Percentiles rank a stretch among this genome's conserved stretches.
These are phyloP conservation scores for Coemansia sp. DNA, from an alignment of 192 early-diverging fungal species.

Conservation along the genomic window DNA sequence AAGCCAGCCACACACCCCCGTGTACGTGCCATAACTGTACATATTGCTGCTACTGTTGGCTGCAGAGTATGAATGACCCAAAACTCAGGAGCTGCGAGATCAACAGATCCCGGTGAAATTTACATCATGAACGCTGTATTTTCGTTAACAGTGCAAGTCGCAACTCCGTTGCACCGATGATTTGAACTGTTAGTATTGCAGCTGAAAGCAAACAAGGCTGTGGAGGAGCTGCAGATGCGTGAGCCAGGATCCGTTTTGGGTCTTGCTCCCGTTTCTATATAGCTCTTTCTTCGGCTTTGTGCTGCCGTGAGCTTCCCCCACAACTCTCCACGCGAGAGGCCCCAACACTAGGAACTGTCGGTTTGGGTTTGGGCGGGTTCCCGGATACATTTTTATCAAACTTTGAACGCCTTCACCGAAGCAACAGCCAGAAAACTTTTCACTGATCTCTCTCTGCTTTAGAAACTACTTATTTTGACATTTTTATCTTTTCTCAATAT, in stretches of 20 bases:
- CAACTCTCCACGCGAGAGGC: background rate
- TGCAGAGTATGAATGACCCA: background rate
- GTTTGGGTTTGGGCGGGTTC: background rate
- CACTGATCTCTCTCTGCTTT: too few relatives aligned
- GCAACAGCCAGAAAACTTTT: too few relatives aligned
- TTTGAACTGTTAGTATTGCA: constrained; percentile 2
- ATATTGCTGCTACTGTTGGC: background rate
- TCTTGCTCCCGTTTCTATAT: background rate
- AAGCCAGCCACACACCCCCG: too few relatives aligned
- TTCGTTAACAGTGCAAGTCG: constrained; percentile 3
- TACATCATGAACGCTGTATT: background rate
- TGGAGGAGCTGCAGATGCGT: background rate
- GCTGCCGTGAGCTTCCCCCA: background rate
- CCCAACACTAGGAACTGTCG: background rate
- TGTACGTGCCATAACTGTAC: background rate
- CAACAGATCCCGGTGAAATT: background rate
- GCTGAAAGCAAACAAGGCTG: background rate
- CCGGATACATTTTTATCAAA: background rate
- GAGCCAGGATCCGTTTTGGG: background rate
- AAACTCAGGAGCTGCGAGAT: background rate
- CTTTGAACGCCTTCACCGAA: too few relatives aligned
- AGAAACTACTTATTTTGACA: background rate
- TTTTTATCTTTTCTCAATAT: background rate
- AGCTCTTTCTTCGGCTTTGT: background rate
- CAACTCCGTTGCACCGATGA: background rate